Evolutionary conservation across 305 asterid genomes (phyloP).

Genomic region (Fraxinus angustifolia): DNA sequence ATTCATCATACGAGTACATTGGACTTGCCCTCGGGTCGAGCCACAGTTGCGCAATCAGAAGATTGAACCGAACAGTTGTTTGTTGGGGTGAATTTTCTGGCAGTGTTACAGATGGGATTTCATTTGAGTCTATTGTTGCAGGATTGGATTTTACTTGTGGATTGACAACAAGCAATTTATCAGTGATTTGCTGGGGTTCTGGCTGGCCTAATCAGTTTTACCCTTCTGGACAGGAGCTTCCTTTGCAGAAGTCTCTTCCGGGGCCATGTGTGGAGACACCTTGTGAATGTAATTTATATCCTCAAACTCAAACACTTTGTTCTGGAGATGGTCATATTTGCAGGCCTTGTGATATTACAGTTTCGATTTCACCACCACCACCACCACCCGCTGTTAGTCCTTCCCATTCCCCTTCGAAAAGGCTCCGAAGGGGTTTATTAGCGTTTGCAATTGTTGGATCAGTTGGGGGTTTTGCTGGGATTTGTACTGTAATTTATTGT

Average conservation of each 20-base stretch:
- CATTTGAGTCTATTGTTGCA: slow-evolving; percentile 74
- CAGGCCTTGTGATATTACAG: slow-evolving; percentile 56
- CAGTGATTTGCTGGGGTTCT: slow-evolving; percentile 85
- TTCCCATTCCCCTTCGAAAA: slow-evolving; percentile 27
- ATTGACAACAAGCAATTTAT: slow-evolving; percentile 57
- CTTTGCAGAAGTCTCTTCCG: slow-evolving; percentile 56
- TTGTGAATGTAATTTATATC: slow-evolving; percentile 67
- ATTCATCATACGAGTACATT: slow-evolving; percentile 18
- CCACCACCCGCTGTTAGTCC: not conserved
- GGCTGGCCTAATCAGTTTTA: slow-evolving; percentile 50
- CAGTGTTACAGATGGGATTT: slow-evolving; percentile 24
- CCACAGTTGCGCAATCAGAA: slow-evolving; percentile 65
- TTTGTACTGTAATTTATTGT: slow-evolving; percentile 59
- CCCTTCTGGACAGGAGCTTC: slow-evolving; percentile 34
- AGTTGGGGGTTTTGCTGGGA: slow-evolving; percentile 65
- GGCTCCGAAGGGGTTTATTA: slow-evolving; percentile 51
- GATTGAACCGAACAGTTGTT: slow-evolving; percentile 52
- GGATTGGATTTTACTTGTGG: slow-evolving; percentile 81
- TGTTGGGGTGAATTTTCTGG: slow-evolving; percentile 79
- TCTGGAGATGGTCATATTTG: slow-evolving; percentile 76
- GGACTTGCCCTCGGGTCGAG: slow-evolving; percentile 62
- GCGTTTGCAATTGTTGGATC: slow-evolving; percentile 76
- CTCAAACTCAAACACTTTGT: slow-evolving; percentile 63
- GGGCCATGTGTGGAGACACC: slow-evolving; percentile 54
- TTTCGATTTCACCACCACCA: slow-evolving; percentile 12